Evolutionary conservation across 164 flowering plant species (phyloP), one percentile per base, ranked within the genome.

Genomic region (Stephania japonica): DNA sequence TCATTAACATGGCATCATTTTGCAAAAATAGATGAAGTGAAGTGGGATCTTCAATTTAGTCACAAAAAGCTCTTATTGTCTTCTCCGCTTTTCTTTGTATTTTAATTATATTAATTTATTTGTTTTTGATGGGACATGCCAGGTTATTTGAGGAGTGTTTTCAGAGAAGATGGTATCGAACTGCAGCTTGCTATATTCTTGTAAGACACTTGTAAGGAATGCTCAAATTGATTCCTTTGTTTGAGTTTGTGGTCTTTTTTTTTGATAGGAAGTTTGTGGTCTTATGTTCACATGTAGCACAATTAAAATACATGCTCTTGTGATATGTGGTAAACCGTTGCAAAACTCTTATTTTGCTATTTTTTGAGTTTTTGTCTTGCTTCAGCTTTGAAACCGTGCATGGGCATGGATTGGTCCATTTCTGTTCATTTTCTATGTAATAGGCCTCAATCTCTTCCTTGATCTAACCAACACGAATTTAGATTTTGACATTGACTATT

Each of bases 61-160:
- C 38, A 0, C 38, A 32, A 4, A 32, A 32, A 32, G 38, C 38
- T 56, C 7, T 19, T 14, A 1, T 25, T 41, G 6, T 49, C 59
- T 14, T 63, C 11, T 1, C 72, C 25, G 3, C 21, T 43, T 0
- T 24, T 26, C 0, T 59, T 47, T 13, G 47, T 14, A 56, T 67
- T 68, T 11, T 53, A 19, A 32, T 32, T 12, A 11, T 27, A 25
- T 65, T 13, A 16, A 32, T 12, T 56, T 43, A 7, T 63, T 21
- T 14, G 14, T 18, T 23, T 69, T 70, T 61, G 70, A 32, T 32
- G 38, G 56, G 44, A 14, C 14, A 64, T 65, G 70, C 6, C 76
- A 96, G 99, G 88, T 86, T 96, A 78, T 96, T 96, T 83, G 99
- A 93, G 82, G 99, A 96, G 64, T 96, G 99, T 85, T 89, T 93